Evolutionary conservation across 129 eudicot genomes (phyloP).

Genomic region (Flaveria linearis): DNA sequence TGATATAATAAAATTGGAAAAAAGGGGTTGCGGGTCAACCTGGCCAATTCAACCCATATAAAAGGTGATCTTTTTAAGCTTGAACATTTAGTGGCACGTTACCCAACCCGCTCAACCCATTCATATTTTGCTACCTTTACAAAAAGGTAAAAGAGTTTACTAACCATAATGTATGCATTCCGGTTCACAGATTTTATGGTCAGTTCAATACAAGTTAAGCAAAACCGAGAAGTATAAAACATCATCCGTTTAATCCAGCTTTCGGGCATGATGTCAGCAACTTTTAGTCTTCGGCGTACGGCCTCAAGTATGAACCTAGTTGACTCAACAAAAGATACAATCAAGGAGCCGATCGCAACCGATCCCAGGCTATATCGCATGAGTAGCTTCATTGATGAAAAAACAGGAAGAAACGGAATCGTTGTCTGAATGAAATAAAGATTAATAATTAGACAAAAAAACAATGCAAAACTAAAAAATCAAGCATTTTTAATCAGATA

Average conservation of each 20-base stretch:
- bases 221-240: conserved; percentile 56
- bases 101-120: background rate
- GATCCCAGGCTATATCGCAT: conserved; percentile 76
- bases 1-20: background rate
- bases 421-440: conserved; percentile 52
- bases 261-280: conserved; percentile 56
- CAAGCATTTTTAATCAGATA: background rate
- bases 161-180: conserved; percentile 89
- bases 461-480: background rate
- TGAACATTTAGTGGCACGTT: background rate
- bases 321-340: conserved; percentile 80
- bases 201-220: conserved; percentile 60
- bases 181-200: conserved; percentile 84
- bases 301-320: conserved; percentile 76
- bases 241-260: conserved; percentile 60
- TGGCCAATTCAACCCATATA: background rate
- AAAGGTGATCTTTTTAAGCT: background rate
- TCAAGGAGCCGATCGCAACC: conserved; percentile 77
- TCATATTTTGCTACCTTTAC: background rate
- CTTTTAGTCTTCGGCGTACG: conserved; percentile 75
- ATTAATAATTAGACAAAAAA: conserved; percentile 6
- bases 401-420: conserved; percentile 89
- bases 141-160: conserved; percentile 16
- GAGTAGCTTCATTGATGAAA: conserved; percentile 91
- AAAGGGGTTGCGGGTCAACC: too few species aligned